Percentiles rank a stretch among this genome's conserved stretches.
These are phyloP conservation scores for Ustilago lituana DNA, from an alignment of 1,284 basidiomycete species.

Conservation along the genomic window DNA sequence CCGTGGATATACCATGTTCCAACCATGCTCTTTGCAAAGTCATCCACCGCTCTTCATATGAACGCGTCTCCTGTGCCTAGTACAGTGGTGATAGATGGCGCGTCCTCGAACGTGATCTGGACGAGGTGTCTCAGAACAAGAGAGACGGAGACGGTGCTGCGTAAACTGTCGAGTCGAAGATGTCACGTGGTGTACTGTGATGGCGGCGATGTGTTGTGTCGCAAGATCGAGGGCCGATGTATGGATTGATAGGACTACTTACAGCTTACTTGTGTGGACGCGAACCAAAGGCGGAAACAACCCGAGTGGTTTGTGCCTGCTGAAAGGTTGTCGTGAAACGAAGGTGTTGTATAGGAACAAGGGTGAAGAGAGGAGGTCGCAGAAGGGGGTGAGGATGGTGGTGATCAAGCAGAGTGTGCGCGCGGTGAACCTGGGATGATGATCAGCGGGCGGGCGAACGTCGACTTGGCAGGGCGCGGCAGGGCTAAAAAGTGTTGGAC, in stretches of 20 bases:
- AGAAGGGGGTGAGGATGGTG: slow-evolving; percentile 18
- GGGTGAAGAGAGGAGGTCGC: slow-evolving; percentile 21
- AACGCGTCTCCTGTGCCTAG: no score
- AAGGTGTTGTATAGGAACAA: slow-evolving; percentile 26
- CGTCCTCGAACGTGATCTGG: no score
- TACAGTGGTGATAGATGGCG: no score
- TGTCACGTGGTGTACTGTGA: no score
- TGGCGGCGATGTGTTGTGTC: neutral
- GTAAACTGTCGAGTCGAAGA: no score
- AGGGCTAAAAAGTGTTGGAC: slow-evolving; percentile 34
- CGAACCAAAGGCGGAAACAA: slow-evolving; percentile 8
- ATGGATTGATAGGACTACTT: slow-evolving; percentile 11
- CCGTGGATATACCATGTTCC: no score
- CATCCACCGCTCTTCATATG: no score
- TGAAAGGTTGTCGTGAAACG: slow-evolving; percentile 9
- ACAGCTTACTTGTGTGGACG: slow-evolving; percentile 32
- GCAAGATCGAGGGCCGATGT: neutral
- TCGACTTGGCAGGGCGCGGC: neutral
- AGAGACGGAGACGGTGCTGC: no score
- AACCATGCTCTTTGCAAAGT: no score
- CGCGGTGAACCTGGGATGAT: slow-evolving; percentile 3
- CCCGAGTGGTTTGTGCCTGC: neutral
- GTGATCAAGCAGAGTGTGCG: slow-evolving; percentile 16
- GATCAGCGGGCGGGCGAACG: slow-evolving; percentile 4
- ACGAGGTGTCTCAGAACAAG: no score